Evolutionary conservation across 1,284 basidiomycete species (phyloP).

Genomic region (Sanguinoderma infundibulare): DNA sequence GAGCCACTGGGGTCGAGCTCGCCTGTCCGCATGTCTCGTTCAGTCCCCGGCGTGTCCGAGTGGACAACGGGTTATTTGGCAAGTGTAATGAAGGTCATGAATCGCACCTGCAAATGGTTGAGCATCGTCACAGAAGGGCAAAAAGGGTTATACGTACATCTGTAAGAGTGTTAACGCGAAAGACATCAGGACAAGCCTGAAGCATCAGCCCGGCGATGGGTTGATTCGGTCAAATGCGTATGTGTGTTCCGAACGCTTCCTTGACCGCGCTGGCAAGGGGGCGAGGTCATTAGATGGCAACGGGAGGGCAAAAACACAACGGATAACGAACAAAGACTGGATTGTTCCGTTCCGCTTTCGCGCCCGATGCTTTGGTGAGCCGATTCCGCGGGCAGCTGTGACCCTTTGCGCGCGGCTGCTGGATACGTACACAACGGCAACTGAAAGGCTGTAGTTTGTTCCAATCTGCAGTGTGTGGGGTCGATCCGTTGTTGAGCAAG

Average conservation of each 20-base stretch:
- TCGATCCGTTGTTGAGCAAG: constrained; percentile 1
- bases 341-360: constrained; percentile 14
- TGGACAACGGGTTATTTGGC: background rate
- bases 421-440: constrained; percentile 9
- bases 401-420: background rate
- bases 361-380: constrained; percentile 6
- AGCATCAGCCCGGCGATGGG: background rate
- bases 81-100: background rate
- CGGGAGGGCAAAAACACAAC: constrained; percentile 1
- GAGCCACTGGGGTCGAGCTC: background rate
- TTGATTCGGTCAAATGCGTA: constrained; percentile 3
- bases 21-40: background rate
- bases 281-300: constrained; percentile 10
- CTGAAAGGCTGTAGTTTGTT: constrained; percentile 19
- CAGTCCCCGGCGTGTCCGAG: background rate
- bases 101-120: too few species aligned
- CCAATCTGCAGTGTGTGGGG: constrained; percentile 15
- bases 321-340: constrained; percentile 13
- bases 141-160: background rate
- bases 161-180: background rate
- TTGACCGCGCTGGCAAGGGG: constrained; percentile 12
- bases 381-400: constrained; percentile 12
- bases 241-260: background rate
- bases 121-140: background rate
- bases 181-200: background rate